Base-by-base conservation (phyloP, 192 early-diverging fungal genomes). In the Coemansia reversa region DNA sequence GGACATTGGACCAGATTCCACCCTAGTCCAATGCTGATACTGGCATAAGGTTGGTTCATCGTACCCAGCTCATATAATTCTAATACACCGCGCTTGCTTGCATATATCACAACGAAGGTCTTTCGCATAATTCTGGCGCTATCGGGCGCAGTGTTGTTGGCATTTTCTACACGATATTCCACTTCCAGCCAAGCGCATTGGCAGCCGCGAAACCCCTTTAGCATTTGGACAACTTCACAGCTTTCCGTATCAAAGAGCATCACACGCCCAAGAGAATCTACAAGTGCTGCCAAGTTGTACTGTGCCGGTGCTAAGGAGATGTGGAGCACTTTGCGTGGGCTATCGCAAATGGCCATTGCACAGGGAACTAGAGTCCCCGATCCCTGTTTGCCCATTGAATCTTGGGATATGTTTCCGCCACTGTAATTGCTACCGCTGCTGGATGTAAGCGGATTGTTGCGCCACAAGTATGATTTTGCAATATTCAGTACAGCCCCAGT, bases 181-280 rank as follows among this genome's bases (percentile, higher is more conserved):
- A 23, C 47, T 53, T 79, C 76, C 23, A 79, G 59, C 76, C 76
- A 79, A 5, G 76, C 76, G 39, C 76, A 79, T 53, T 72, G 76
- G 51, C 76, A 73, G 49, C 76, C 76, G 11, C 76, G 70, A 8
- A 70, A 67, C 1, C 76, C 76, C 58, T 79, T 79, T 35, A 79
- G 70, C 76, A 79, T 79, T 7, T 73, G 67, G 20, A 73, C 54
- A 0, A 63, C 61, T 47, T 79, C 76, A 60, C 76, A 66, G 59
- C 45, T 73, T 56, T 66, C 76, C 20, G 73, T 57, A 19, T 79
- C 76, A 69, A 79, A 66, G 4, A 79, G 2, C 59, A 66, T 27
- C 22, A 73, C 63, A 2, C 76, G 67, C 0, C 75, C 75, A 8
- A 78, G 70, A 24, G 75, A 72, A 32, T 78, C 75, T 4, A 70